These are phyloP conservation scores for Epichloe sp. DNA, from an alignment of 2,329 filamentous ascomycete species.

Conservation along the genomic window DNA sequence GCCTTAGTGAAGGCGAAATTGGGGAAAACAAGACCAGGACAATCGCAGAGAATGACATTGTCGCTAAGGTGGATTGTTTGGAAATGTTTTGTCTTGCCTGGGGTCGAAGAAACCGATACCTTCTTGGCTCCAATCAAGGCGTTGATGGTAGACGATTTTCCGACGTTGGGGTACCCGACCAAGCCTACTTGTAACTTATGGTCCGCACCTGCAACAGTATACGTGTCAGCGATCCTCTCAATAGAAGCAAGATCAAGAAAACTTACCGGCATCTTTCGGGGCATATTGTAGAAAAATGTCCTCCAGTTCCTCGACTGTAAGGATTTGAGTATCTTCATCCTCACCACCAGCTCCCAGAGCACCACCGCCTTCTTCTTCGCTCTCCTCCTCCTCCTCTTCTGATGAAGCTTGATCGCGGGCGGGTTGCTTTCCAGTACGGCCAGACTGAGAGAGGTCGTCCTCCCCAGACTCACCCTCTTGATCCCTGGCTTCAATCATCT, in stretches of 20 bases:
- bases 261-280: constrained; percentile 37
- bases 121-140: constrained; percentile 97
- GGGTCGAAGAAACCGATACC: constrained; percentile 92
- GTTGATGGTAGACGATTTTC: constrained; percentile 98
- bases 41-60: constrained; percentile 87
- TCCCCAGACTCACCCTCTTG: constrained; percentile 36
- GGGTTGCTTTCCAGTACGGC: constrained; percentile 17
- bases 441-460: constrained; percentile 12
- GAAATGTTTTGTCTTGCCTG: constrained; percentile 98
- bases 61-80: constrained; percentile 93
- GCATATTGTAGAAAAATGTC: constrained; percentile 69
- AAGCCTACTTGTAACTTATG: constrained; percentile 79
- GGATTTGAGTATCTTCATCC: constrained; percentile 59
- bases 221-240: constrained; percentile 6
- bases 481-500: constrained; percentile 64
- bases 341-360: constrained; percentile 13
- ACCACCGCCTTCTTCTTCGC: constrained; percentile 26
- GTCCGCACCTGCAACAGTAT: constrained; percentile 25
- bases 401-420: constrained; percentile 10
- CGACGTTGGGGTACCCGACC: constrained; percentile 96
- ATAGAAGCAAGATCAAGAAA: no score
- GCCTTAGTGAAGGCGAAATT: constrained; percentile 96
- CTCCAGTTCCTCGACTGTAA: constrained; percentile 89
- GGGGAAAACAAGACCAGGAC: constrained; percentile 93
- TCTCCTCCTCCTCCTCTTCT: constrained; percentile 18